These are phyloP conservation scores for Magnolia officinalis DNA, from an alignment of 164 flowering plant species.

Conservation along the genomic window DNA sequence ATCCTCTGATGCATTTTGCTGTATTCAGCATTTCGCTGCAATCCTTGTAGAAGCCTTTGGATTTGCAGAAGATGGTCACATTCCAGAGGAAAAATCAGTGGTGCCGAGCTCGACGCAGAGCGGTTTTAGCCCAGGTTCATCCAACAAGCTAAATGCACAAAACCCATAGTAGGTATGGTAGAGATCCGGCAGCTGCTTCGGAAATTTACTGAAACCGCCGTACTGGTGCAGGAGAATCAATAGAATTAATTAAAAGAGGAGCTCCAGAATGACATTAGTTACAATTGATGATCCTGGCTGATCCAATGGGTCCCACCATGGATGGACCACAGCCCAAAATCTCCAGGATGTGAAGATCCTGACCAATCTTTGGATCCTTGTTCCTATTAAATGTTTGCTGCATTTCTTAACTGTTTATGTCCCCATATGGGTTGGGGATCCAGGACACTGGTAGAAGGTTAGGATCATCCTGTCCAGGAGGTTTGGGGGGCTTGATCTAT, in stretches of 20 bases:
- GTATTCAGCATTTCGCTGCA: neutral
- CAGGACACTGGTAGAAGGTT: too few relatives aligned
- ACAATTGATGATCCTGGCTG: too few relatives aligned
- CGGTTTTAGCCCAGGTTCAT: slow-evolving; percentile 61
- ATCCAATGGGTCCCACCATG: too few relatives aligned
- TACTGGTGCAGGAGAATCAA: slow-evolving; percentile 40
- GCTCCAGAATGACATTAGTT: neutral
- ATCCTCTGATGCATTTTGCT: neutral
- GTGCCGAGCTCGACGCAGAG: slow-evolving; percentile 69
- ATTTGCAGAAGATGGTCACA: slow-evolving; percentile 17
- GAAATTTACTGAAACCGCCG: slow-evolving; percentile 93
- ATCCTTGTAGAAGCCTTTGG: neutral
- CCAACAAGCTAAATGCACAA: slow-evolving; percentile 78
- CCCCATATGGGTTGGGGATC: too few relatives aligned
- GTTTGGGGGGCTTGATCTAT: too few relatives aligned
- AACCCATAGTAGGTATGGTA: slow-evolving; percentile 85
- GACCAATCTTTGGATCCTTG: too few relatives aligned
- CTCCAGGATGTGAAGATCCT: too few relatives aligned
- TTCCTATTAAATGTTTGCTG: too few relatives aligned
- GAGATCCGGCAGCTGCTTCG: slow-evolving; percentile 69
- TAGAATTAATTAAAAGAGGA: neutral
- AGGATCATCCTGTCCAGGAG: too few relatives aligned
- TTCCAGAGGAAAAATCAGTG: slow-evolving; percentile 39
- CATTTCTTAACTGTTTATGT: too few relatives aligned
- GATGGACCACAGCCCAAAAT: too few relatives aligned